Evolutionary conservation across 202 grass and related monocot genomes (phyloP), one percentile per base, ranked within the genome.

Genomic region (Schoenoplectus triqueter): DNA sequence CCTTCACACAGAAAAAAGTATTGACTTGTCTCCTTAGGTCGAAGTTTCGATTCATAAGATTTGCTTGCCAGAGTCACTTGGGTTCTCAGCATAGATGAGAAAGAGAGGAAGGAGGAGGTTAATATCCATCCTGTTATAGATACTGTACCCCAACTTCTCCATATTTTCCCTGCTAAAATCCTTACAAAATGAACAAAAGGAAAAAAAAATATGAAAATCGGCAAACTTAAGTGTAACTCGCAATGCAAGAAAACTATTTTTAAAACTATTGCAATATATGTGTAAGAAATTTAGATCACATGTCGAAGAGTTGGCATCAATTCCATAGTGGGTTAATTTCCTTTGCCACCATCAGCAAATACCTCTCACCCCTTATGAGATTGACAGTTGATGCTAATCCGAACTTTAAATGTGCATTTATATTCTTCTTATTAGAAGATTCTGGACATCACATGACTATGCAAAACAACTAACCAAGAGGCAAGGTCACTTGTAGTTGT

Each of bases 71-170:
- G 91, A 98, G 77, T 98, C 95, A 6, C 92, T 95, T 52, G 95
- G 95, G 67, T 98, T 98, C 57, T 95, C 88, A 40, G 92, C 86
- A 66, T 98, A 93, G 22, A 98, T 98, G 51, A 98, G 86, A 82
- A 88, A 87, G 0, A 98, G 84, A 79, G 92, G 86, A 68, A 91
- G 95, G 31, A 95, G 91, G 78, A 95, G 77, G 76, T 68, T 83
- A 0, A 89, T 41, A 62, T 95, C 88, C 51, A 98, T 85, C 3
- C 80, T 88, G 14, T 14, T 85, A 82, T 97, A 97, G 41, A 91
- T 47, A 18, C 92, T 92, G 83, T 97, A 89, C 7, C 91, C 92
- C 80, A 93, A 22, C 17, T 81, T 93, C 78, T 93, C 91, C 92
- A 97, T 93, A 88, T 97, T 87, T 82, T 92, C 92, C 42, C 87